These are phyloP conservation scores for Leccinum subrobustum DNA, from an alignment of 1,284 basidiomycete genomes.

Conservation along the genomic window DNA sequence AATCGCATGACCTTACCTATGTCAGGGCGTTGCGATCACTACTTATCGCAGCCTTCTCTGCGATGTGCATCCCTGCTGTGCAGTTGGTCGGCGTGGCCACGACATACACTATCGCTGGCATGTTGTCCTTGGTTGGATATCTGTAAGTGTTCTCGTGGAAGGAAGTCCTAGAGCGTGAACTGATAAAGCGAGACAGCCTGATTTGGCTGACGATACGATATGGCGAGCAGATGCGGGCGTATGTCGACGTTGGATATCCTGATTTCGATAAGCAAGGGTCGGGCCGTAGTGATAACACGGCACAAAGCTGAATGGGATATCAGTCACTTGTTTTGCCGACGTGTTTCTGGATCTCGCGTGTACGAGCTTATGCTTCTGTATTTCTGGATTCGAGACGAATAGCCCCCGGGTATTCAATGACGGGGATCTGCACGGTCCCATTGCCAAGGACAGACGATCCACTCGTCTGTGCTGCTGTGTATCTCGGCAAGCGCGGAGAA, in stretches of 20 bases:
- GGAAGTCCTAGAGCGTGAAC: neutral
- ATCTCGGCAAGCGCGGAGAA: neutral
- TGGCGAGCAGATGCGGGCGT: slow-evolving; percentile 47
- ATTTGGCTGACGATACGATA: slow-evolving; percentile 41
- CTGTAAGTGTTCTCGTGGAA: slow-evolving; percentile 33
- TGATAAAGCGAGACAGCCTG: neutral
- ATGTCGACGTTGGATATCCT: slow-evolving; percentile 45
- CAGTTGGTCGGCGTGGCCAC: slow-evolving; percentile 25
- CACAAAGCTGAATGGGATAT: neutral
- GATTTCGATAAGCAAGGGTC: slow-evolving; percentile 11
- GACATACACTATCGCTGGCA: slow-evolving; percentile 49
- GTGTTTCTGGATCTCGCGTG: neutral
- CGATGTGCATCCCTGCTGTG: slow-evolving; percentile 40
- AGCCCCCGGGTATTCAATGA: neutral
- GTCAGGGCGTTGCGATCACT: slow-evolving; percentile 45
- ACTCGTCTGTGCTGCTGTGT: neutral
- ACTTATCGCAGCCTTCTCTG: slow-evolving; percentile 27
- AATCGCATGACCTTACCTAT: neutral
- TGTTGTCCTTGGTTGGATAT: slow-evolving; percentile 45
- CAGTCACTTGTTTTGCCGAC: too few species aligned
- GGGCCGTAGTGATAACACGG: neutral
- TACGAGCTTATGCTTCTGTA: neutral
- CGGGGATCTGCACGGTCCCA: neutral
- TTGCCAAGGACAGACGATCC: neutral
- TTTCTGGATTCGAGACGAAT: neutral